A percentile compares a stretch with the other conserved stretches of the same genome.
phyloP scores from a whole-genome alignment of 202 grass and related monocot genomes.

The Miscanthus sacchariflorus region DNA sequence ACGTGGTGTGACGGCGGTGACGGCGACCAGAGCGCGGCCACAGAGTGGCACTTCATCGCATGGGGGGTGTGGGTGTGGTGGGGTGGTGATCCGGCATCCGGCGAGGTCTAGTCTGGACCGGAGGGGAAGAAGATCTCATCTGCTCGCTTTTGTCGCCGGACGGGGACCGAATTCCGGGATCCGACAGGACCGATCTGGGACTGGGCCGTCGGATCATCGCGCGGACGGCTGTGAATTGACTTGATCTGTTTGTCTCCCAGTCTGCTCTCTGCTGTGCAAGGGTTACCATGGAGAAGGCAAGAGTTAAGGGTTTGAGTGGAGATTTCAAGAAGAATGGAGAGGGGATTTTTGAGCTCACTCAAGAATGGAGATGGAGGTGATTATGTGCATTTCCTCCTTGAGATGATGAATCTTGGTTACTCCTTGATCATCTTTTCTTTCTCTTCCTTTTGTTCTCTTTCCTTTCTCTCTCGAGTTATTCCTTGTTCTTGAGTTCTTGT shows the following conservation, averaged over 20 bases:
- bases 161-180: background rate
- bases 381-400: too few relatives aligned
- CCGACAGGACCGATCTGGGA: background rate
- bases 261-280: background rate
- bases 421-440: too few relatives aligned
- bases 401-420: too few relatives aligned
- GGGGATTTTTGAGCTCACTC: too few relatives aligned
- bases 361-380: too few relatives aligned
- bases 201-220: background rate
- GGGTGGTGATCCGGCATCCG: slow-evolving; percentile 2
- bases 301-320: too few relatives aligned
- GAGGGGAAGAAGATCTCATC: slow-evolving; percentile 17
- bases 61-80: background rate
- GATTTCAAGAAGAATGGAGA: too few relatives aligned
- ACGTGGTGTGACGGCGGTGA: slow-evolving; percentile 80
- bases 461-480: too few relatives aligned
- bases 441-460: too few relatives aligned
- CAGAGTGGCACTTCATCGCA: slow-evolving; percentile 90
- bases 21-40: slow-evolving; percentile 82
- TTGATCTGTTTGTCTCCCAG: too few relatives aligned
- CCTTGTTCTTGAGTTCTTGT: too few relatives aligned
- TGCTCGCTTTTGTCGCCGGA: background rate
- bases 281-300: too few relatives aligned
- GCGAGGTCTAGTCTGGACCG: background rate
- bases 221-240: background rate